Evolutionary conservation across 2,329 filamentous ascomycete genomes (phyloP).

Genomic region (Fusarium subglutinans): DNA sequence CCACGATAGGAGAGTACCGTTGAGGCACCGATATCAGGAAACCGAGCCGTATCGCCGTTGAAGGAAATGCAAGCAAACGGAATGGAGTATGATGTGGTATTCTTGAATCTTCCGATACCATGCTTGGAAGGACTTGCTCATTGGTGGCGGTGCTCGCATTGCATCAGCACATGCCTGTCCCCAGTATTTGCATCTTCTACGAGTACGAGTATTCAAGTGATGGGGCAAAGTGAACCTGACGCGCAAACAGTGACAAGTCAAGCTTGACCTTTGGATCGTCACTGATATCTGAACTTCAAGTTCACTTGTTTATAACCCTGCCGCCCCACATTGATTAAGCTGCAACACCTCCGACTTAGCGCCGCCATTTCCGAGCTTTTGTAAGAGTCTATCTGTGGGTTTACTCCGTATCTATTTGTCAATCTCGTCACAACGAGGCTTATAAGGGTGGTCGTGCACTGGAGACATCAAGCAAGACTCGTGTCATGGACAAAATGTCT

Average conservation of each 20-base stretch:
- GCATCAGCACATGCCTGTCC: constrained; percentile 23
- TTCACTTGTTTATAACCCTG: constrained; percentile 2
- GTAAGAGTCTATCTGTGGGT: constrained; percentile 8
- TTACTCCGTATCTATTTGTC: not conserved
- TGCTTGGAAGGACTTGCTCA: constrained; percentile 6
- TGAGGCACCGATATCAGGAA: constrained; percentile 33
- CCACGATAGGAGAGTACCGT: constrained; percentile 31
- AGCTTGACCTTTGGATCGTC: not conserved
- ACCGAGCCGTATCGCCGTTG: constrained; percentile 5
- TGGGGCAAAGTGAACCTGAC: not conserved
- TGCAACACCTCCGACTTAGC: constrained; percentile 32
- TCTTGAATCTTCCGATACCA: not conserved
- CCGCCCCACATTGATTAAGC: constrained; percentile 26
- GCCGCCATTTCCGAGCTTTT: constrained; percentile 32
- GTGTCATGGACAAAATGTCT: constrained; percentile 17
- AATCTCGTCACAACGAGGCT: constrained; percentile 26
- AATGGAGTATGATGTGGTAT: not conserved
- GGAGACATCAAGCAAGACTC: not conserved
- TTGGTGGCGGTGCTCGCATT: constrained; percentile 14
- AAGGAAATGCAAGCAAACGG: not conserved
- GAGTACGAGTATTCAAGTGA: constrained; percentile 12
- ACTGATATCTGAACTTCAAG: not conserved
- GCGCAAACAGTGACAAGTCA: not conserved
- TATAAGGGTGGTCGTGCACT: constrained; percentile 29
- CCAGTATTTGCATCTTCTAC: constrained; percentile 20